Percentiles rank a stretch among this genome's conserved stretches.
These are phyloP conservation scores for Coemansia sp. DNA, from an alignment of 192 early-diverging fungal species.

Conservation along the genomic window DNA sequence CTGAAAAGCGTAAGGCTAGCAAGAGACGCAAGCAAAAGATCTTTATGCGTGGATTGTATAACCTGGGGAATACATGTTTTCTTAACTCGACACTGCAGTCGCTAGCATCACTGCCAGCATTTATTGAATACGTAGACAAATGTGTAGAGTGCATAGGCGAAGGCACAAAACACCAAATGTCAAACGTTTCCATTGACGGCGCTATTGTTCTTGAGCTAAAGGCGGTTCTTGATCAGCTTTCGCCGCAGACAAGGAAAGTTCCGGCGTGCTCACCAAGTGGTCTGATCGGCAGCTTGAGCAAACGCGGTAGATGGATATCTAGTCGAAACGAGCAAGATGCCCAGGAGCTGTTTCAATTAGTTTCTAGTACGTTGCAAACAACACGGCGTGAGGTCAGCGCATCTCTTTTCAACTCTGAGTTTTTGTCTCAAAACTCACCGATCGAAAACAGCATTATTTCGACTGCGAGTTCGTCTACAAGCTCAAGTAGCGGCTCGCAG, in stretches of 20 bases:
- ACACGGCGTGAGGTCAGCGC: slow-evolving; percentile 25
- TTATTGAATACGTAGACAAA: slow-evolving; percentile 41
- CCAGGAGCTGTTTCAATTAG: slow-evolving; percentile 61
- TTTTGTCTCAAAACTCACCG: slow-evolving; percentile 23
- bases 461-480: slow-evolving; percentile 7
- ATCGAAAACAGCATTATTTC: slow-evolving; percentile 30
- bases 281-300: slow-evolving; percentile 51
- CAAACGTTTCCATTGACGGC: slow-evolving; percentile 22
- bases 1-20: slow-evolving; percentile 9
- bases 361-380: slow-evolving; percentile 45
- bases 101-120: slow-evolving; percentile 29
- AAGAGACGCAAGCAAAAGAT: slow-evolving; percentile 22
- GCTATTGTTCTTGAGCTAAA: slow-evolving; percentile 31
- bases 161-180: neutral
- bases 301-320: slow-evolving; percentile 54
- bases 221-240: slow-evolving; percentile 32
- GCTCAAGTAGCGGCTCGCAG: slow-evolving; percentile 1
- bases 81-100: slow-evolving; percentile 76
- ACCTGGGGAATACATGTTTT: slow-evolving; percentile 87
- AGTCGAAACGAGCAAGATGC: slow-evolving; percentile 62
- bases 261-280: slow-evolving; percentile 40
- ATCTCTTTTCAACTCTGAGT: slow-evolving; percentile 35
- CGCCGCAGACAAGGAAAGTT: slow-evolving; percentile 20
- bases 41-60: slow-evolving; percentile 67
- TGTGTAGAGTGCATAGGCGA: slow-evolving; percentile 12